Conservation (phyloP, 2,329 filamentous ascomycete species). For the Alternaria panax region DNA sequence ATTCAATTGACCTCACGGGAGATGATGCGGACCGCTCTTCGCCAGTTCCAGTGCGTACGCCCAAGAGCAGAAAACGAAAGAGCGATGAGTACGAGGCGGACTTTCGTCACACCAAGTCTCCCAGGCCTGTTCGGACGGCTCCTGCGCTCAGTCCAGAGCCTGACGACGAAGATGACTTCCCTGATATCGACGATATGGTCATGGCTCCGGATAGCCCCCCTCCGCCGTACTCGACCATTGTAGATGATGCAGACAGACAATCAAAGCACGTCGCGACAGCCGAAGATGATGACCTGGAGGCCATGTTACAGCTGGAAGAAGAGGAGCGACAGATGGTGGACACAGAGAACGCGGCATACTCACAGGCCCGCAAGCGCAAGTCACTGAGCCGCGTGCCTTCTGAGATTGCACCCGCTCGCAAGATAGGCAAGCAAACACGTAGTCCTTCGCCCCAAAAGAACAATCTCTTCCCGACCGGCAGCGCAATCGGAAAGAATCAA, state of each 20-base stretch:
- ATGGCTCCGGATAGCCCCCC: conserved; percentile 38
- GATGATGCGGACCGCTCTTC: conserved; percentile 29
- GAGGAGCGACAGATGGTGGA: conserved; percentile 21
- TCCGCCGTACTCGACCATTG: conserved; percentile 56
- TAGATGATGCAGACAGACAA: conserved; percentile 13
- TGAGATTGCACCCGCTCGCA: conserved; percentile 38
- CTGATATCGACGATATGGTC: conserved; percentile 49
- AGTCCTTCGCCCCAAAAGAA: conserved; percentile 30
- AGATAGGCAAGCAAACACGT: conserved; percentile 36
- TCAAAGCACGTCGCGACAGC: not conserved
- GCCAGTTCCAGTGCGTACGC: conserved; percentile 23
- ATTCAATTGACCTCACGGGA: conserved; percentile 50
- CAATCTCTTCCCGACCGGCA: not conserved
- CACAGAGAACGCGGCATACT: conserved; percentile 8
- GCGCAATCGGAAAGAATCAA: not conserved
- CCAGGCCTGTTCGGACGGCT: conserved; percentile 21
- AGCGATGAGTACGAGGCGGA: conserved; percentile 54
- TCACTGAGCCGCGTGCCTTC: conserved; percentile 39
- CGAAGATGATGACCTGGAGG: conserved; percentile 21
- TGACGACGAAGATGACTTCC: conserved; percentile 43
- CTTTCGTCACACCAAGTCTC: conserved; percentile 23
- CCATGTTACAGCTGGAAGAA: conserved; percentile 21
- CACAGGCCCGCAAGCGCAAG: conserved; percentile 40
- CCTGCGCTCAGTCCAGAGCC: conserved; percentile 23
- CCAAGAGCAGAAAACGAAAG: conserved; percentile 53